Evolutionary conservation across 441 rosid genomes (phyloP), one percentile per base, ranked within the genome.

Genomic region (Caryocar brasiliense): DNA sequence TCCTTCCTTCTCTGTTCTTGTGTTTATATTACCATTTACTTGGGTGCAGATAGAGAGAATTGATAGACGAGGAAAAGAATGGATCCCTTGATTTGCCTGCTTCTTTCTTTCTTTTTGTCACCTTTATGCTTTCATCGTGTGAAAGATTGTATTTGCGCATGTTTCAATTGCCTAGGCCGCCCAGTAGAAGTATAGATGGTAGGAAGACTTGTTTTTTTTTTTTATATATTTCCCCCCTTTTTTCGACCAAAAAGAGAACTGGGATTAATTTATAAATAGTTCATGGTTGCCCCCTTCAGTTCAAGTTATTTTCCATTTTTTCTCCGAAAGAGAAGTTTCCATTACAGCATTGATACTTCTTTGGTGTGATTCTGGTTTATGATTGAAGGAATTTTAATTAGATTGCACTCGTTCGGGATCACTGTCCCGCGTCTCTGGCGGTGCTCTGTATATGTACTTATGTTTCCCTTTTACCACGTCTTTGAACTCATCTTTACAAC

Each of bases 101-200:
- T 43, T 34, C 30, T 32, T 27, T 46, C 25, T n/a, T n/a, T n/a
- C n/a, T n/a, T n/a, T n/a, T n/a, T n/a, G n/a, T n/a, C n/a, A n/a
- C 22, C 14, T 26, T 21, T 13, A 37, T 24, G 19, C 50, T 39
- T 61, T 58, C 55, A 38, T n/a, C n/a, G n/a, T 38, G 58, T 27
- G 40, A 40, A 17, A 17, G 39, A 43, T 17, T 15, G 51, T 52
- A 9, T 56, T n/a, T 34, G 58, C 12, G 54, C 45, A 54, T 39
- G 53, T 55, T 47, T 61, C 52, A 15, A 54, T 61, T 51, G 72
- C 56, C 57, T 34, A 14, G 61, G 61, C 48, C 46, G 65, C 51
- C 34, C 63, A 66, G 38, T 53, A 43, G 60, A 52, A 67, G 75
- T 62, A 73, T 75, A 68, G 75, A 52, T 63, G 62, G 54, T 65